Base-by-base conservation (phyloP, 306 rosid genomes). In the Vigna nakashimae region DNA sequence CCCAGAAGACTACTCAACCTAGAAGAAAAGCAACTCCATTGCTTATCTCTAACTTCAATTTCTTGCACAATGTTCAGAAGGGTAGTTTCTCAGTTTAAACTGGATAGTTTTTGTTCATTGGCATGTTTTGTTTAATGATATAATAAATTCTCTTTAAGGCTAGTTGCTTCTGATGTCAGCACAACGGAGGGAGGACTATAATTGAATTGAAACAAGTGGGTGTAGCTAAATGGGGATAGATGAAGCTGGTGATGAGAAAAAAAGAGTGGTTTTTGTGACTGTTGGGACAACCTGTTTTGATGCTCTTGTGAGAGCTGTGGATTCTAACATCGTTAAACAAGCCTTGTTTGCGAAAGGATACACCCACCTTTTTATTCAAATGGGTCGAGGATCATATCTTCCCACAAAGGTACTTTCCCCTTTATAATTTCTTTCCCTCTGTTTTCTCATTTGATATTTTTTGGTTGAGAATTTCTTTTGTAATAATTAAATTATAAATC, bases 241-340 rank as follows among this genome's bases (percentile, higher is more conserved):
- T 3, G 84, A 60, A 58, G 91, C 65, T 36, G 5, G 50, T 3
- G 86, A 62, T 16, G 76, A 82, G 65, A 42, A 43, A 13, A 85
- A 49, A 66, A 87, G 77, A 70, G 84, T 79, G 16, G 95, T 90
- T 65, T 92, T 94, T 30, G 93, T 92, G 6, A 92, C 97, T 0
- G 95, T 94, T 14, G 98, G 98, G 78, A 92, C 98, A 0, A 90
- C 98, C 34, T 45, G 77, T 83, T 94, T 94, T 62, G 98, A 94
- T 60, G 84, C 97, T 74, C 91, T 92, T 3, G 97, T 92, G 62
- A 86, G 72, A 82, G 86, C 86, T 0, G 83, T 90, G 62, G 93
- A 92, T 67, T 76, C 85, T 20, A 24, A 43, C 5, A 82, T 57
- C 7, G 91, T 92, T 51, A 82, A 89, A 74, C 60, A 86, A 28